Conservation (phyloP, 176 grass and related monocot genomes). For the Avena sativa region DNA sequence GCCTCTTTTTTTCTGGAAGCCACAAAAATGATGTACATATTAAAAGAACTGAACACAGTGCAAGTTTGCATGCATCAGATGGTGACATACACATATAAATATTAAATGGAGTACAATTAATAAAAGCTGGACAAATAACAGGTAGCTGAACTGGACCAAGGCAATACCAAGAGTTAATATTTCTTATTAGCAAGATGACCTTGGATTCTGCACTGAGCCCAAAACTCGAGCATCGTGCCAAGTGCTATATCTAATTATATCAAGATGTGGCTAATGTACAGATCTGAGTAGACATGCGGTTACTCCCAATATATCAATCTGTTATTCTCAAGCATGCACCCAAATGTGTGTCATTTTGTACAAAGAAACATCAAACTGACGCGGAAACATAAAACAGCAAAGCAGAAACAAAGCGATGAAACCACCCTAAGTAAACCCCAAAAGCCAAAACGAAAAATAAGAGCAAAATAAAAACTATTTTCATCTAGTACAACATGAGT, state of each 20-base stretch:
- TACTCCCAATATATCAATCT: background rate
- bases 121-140: background rate
- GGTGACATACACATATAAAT: background rate
- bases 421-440: background rate
- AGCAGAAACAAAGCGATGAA: background rate
- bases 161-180: background rate
- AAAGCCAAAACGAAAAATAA: background rate
- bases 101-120: background rate
- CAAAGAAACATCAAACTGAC: background rate
- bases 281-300: background rate
- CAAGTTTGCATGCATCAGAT: background rate
- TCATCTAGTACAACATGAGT: background rate
- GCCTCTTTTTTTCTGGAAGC: constrained; percentile 66
- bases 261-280: background rate
- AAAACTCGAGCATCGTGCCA: background rate
- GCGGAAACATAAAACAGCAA: background rate
- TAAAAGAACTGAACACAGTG: constrained; percentile 15
- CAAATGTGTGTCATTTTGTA: background rate
- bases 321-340: background rate
- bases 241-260: background rate
- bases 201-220: background rate
- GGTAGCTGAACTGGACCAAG: background rate
- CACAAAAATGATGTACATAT: background rate
- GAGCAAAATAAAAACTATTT: background rate
- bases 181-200: background rate